Conservation (phyloP, 2,329 filamentous ascomycete species). For the Colletotrichum kahawae region DNA sequence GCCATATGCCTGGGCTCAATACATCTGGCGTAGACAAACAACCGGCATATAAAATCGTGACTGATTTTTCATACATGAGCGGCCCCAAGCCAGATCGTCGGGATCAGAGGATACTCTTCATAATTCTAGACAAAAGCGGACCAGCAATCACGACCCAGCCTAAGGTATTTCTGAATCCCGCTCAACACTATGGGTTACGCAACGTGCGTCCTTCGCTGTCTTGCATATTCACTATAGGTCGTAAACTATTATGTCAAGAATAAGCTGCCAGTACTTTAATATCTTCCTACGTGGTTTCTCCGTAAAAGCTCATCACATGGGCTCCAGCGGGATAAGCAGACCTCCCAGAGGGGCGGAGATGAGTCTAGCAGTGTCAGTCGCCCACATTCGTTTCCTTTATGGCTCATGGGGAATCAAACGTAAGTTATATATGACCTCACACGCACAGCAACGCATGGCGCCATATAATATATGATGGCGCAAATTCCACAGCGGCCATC, state of each 20-base stretch:
- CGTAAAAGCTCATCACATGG: neutral
- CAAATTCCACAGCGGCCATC: no score
- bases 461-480: neutral
- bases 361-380: no score
- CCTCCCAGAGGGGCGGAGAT: neutral
- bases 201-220: neutral
- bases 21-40: neutral
- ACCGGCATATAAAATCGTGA: neutral
- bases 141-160: neutral
- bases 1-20: accelerated
- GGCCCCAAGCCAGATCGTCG: no score
- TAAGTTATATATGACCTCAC: accelerated
- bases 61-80: no score
- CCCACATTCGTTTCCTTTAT: neutral
- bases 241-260: neutral
- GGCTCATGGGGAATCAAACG: neutral
- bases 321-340: neutral
- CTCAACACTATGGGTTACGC: neutral
- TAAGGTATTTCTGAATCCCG: neutral
- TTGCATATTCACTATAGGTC: neutral
- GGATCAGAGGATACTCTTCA: no score
- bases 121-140: neutral
- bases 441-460: neutral
- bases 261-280: neutral
- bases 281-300: neutral